phyloP scores from a whole-genome alignment of 1,139 yeast genomes.

The Entelexis paramagnoliae region DNA sequence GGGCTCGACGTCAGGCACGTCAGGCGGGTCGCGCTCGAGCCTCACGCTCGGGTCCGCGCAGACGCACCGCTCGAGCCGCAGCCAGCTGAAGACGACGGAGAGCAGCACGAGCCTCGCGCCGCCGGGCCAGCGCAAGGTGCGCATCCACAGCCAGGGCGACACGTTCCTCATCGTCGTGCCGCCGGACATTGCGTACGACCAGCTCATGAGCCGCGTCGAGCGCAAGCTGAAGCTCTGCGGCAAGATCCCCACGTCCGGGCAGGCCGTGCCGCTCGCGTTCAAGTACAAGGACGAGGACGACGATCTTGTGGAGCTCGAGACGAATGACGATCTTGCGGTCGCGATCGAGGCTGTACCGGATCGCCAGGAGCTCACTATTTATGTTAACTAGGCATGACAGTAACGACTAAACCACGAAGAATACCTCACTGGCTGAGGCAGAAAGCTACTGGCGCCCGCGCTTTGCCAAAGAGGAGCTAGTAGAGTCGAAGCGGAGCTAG shows the following conservation, averaged over 20 bases:
- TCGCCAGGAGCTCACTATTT: constrained; percentile 17
- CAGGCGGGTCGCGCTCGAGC: constrained; percentile 8
- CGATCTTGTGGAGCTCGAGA: constrained; percentile 76
- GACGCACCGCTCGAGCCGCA: constrained; percentile 6
- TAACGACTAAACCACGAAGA: background rate
- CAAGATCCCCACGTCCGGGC: constrained; percentile 23
- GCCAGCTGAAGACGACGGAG: constrained; percentile 2
- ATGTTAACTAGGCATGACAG: constrained; percentile 13
- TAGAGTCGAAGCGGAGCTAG: no score
- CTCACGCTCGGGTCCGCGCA: constrained; percentile 3
- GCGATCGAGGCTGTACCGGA: constrained; percentile 31
- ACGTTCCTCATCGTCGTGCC: constrained; percentile 42
- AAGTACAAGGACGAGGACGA: constrained; percentile 93
- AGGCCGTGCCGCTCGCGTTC: constrained; percentile 39
- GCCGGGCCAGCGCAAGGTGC: constrained; percentile 37
- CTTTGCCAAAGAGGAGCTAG: no score
- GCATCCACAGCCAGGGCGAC: constrained; percentile 40
- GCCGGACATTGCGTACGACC: constrained; percentile 38
- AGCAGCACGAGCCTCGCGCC: constrained; percentile 9
- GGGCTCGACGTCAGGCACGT: constrained; percentile 3
- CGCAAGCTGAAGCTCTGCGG: constrained; percentile 40
- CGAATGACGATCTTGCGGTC: constrained; percentile 58
- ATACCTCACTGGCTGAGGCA: no score
- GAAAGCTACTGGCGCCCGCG: no score
- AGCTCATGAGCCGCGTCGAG: constrained; percentile 38